These are phyloP conservation scores for Diaporthe humulicola DNA, from an alignment of 2,329 filamentous ascomycete genomes.

Conservation along the genomic window DNA sequence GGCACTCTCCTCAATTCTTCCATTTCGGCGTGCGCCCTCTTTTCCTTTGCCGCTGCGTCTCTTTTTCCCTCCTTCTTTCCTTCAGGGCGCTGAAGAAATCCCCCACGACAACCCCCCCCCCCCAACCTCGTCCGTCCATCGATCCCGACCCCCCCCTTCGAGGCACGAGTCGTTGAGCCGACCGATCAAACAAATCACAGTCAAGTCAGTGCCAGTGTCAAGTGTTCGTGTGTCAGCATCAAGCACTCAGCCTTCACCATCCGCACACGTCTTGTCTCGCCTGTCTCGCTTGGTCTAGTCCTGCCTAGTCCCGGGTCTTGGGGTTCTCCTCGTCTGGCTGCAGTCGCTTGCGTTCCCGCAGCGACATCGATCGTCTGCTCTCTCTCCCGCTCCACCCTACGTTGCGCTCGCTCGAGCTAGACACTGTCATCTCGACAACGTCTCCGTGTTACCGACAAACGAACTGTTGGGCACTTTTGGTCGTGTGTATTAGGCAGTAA, in stretches of 20 bases:
- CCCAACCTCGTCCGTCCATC: slow-evolving; percentile 13
- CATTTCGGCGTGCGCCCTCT: slow-evolving; percentile 30
- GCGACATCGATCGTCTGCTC: slow-evolving; percentile 16
- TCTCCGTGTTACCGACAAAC: not conserved
- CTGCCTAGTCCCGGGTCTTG: not conserved
- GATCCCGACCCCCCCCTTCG: slow-evolving; percentile 13
- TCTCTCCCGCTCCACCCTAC: slow-evolving; percentile 1
- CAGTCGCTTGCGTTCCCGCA: slow-evolving; percentile 10
- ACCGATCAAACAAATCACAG: slow-evolving; percentile 27
- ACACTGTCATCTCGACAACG: slow-evolving; percentile 11
- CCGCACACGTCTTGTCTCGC: slow-evolving; percentile 15
- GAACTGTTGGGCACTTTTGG: not conserved
- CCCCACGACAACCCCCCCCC: slow-evolving; percentile 21
- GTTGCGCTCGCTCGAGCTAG: slow-evolving; percentile 19
- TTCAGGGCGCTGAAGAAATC: slow-evolving; percentile 33
- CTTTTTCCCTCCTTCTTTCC: slow-evolving; percentile 23
- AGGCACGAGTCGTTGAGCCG: slow-evolving; percentile 31
- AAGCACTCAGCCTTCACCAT: slow-evolving; percentile 9
- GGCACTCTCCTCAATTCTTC: slow-evolving; percentile 23
- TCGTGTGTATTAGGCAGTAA: slow-evolving; percentile 25
- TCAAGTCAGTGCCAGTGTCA: slow-evolving; percentile 18
- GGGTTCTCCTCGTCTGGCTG: slow-evolving; percentile 15
- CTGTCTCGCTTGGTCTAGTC: slow-evolving; percentile 4
- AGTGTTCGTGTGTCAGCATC: slow-evolving; percentile 26
- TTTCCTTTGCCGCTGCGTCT: slow-evolving; percentile 27